Evolutionary conservation across 73 alveolate species (phyloP), one percentile per base, ranked within the genome.

Genomic region (Blepharisma japonicum): DNA sequence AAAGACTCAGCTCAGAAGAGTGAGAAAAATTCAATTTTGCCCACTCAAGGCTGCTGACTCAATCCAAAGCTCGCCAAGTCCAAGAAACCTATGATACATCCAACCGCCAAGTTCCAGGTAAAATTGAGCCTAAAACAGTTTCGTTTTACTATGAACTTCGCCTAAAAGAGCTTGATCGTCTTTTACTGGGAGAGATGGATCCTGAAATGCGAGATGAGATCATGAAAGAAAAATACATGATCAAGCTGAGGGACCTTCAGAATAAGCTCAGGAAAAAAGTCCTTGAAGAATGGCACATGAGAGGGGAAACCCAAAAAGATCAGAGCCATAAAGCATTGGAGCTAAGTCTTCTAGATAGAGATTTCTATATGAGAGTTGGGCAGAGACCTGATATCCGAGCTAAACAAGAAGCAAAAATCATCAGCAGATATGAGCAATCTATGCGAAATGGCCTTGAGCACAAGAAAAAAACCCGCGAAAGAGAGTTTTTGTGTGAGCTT

Each of bases 401-500:
- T 14, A 70, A 70, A 45, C 56, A 70, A 47, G 80, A 70, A 70
- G 14, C 14, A n/a, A 45, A 70, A 45, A 70, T 70, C 14, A 7
- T 20, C 9, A 9, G 32, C 14, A 70, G 46, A 70, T 70, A 20
- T 70, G 80, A 70, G 45, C 56, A 45, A 25, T 48, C 80, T n/a
- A 70, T 70, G 80, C 0, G 56, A n/a, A 70, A 45, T 39, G 80
- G 80, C 27, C 80, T 14, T 70, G 80, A 70, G 46, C 80, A 45
- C 2, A 39, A 47, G 32, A 70, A 45, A 45, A 70, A 70, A 47
- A 70, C n/a, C 56, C 84, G 94, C 53, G 97, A 96, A 68, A 94
- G 82, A 85, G 98, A 94, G 88, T 91, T 96, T 77, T 84, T 96
- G 77, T 82, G 88, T 67, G 94, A 94, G 61, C 81, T 96, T 25